Conservation (phyloP, 140 eudicot genomes). For the Oenanthe javanica region DNA sequence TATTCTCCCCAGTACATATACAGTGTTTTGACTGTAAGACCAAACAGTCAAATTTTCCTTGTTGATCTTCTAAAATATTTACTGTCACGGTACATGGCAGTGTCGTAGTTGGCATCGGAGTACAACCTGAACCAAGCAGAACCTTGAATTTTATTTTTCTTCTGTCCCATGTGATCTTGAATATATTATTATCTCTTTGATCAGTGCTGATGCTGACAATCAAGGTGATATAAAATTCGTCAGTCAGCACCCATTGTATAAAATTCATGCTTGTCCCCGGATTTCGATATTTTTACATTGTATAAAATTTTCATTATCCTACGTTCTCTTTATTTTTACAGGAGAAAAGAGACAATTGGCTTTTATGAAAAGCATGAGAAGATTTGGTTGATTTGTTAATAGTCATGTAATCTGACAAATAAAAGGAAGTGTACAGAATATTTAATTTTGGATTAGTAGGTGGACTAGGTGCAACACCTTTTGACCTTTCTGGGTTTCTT, state of each 20-base stretch:
- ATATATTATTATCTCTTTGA: no score
- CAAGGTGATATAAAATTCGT: neutral
- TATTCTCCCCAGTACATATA: neutral
- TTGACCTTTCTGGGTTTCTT: constrained; percentile 46
- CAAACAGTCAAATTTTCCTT: neutral
- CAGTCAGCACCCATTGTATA: no score
- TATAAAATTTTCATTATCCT: no score
- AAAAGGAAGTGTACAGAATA: neutral
- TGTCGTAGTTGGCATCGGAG: neutral
- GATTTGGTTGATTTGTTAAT: neutral
- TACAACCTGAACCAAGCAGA: neutral
- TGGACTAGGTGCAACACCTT: constrained; percentile 56
- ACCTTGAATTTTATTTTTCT: neutral
- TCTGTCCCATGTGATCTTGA: neutral
- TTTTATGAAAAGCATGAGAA: neutral
- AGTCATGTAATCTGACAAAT: neutral
- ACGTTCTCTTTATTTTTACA: no score
- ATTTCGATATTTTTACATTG: no score
- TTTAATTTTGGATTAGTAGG: neutral
- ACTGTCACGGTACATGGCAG: neutral
- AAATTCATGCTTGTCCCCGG: neutral
- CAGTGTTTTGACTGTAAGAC: neutral
- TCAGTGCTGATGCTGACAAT: neutral
- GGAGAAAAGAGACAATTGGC: neutral
- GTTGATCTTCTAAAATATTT: neutral